Base-by-base conservation (phyloP, 73 alveolate species). In the Symbiodinium pilosum region DNA sequence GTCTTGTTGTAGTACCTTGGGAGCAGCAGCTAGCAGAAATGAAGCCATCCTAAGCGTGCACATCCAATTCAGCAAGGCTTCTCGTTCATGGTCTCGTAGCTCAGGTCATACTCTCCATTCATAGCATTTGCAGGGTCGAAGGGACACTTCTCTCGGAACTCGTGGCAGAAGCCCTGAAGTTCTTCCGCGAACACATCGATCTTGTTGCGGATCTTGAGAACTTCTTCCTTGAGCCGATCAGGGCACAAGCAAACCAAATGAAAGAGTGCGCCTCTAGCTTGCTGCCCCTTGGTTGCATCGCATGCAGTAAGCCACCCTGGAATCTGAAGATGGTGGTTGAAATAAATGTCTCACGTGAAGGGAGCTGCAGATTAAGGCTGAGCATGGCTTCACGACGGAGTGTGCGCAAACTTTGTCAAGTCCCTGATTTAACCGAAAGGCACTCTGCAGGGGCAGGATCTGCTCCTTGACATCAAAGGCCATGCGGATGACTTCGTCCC, bases 401-500 rank as follows among this genome's bases (percentile, higher is more conserved):
- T n/a, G n/a, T n/a, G n/a, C n/a, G n/a, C n/a, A n/a, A n/a, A n/a
- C n/a, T n/a, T n/a, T n/a, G n/a, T n/a, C n/a, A n/a, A n/a, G n/a
- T n/a, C n/a, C n/a, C n/a, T n/a, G n/a, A n/a, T n/a, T n/a, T 30
- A 64, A 14, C 81, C 81, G 6, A 64, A 38, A 20, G 81, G 9
- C 81, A 98, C 99, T 99, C 99, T 99, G 99, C 86, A 99, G 99
- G 34, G 99, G 99, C 59, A 99, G 99, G 83, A 99, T 99, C 85
- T 99, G 99, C 99, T 99, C 99, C 99, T 99, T 99, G 32, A 99
- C 99, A 47, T 99, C 99, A 87, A 99, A 99, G 14, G 99, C 99
- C 99, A 99, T 99, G 92, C 99, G 99, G 98, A 99, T 99, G 21
- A 99, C 99, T 95, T 99, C 99, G 83, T 99, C 99, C 97, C 99